A percentile compares a stretch with the other conserved stretches of the same genome.
Conservation (phyloP, 805 yeast species). For the Dipodascopsis tothii region DNA sequence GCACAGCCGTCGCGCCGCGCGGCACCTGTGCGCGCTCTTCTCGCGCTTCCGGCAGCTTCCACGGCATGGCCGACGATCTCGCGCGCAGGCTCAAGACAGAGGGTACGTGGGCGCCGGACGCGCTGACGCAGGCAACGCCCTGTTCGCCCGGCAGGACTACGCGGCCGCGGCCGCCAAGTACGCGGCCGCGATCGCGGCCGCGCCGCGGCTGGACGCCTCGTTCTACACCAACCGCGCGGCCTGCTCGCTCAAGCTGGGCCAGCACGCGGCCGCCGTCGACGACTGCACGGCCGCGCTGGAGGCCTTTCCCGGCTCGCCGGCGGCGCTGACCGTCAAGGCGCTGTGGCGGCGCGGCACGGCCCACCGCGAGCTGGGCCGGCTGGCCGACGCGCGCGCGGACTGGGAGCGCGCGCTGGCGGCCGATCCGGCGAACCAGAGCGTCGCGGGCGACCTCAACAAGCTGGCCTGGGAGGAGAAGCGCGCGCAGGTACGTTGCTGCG, state of each 20-base stretch:
- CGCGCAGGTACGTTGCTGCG: constrained; percentile 1
- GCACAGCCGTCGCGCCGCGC: too few species aligned
- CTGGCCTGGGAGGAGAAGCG: constrained; percentile 14
- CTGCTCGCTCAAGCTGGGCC: constrained; percentile 47
- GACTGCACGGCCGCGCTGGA: constrained; percentile 35
- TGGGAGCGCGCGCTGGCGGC: constrained; percentile 8
- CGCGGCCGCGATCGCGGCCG: constrained; percentile 46
- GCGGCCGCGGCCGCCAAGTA: constrained; percentile 48
- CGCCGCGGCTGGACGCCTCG: constrained; percentile 43
- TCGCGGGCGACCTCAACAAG: constrained; percentile 9
- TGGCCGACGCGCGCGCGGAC: constrained; percentile 8
- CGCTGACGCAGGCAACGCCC: constrained; percentile 57
- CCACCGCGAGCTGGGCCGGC: constrained; percentile 2
- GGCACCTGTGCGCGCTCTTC: too few species aligned
- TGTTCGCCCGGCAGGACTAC: constrained; percentile 42
- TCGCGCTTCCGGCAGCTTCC: too few species aligned
- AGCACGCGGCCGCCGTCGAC: constrained; percentile 43
- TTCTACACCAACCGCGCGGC: constrained; percentile 64
- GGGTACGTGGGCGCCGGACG: too few species aligned
- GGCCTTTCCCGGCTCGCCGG: too few species aligned
- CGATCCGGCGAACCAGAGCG: constrained; percentile 10
- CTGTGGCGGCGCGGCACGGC: constrained; percentile 13
- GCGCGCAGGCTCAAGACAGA: too few species aligned
- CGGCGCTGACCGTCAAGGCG: constrained; percentile 3
- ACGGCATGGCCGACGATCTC: too few species aligned